Percentiles rank a stretch among this genome's conserved stretches.
phyloP scores from a whole-genome alignment of 176 grass and related monocot genomes.

The Paspalum notatum region DNA sequence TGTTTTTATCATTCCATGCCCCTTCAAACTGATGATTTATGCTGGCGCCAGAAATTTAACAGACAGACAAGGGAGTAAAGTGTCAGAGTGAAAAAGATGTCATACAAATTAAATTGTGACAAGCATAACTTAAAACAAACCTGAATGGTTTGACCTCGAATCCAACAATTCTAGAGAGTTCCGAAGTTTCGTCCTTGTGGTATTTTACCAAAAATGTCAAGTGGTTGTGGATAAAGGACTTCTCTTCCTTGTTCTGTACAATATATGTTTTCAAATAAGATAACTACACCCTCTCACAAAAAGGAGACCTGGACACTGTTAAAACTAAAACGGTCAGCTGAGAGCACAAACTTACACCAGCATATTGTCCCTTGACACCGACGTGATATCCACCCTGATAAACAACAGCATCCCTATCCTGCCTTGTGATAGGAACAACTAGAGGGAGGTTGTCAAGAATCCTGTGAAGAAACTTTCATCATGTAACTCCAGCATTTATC shows the following conservation, averaged over 20 bases:
- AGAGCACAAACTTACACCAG: slow-evolving; percentile 40
- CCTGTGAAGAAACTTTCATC: slow-evolving; percentile 18
- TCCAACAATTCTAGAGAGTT: slow-evolving; percentile 48
- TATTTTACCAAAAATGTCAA: slow-evolving; percentile 51
- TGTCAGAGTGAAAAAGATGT: neutral
- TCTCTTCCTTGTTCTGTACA: slow-evolving; percentile 49
- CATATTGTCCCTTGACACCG: slow-evolving; percentile 46
- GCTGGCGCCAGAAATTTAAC: neutral
- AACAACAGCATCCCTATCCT: slow-evolving; percentile 7
- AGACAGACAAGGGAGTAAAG: neutral
- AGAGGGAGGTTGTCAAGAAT: slow-evolving; percentile 48
- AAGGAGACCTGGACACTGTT: neutral
- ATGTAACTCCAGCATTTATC: neutral
- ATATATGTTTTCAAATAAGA: slow-evolving; percentile 28
- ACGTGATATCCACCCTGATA: slow-evolving; percentile 52
- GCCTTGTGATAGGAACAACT: slow-evolving; percentile 40
- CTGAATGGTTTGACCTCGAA: slow-evolving; percentile 45
- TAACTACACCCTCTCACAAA: neutral
- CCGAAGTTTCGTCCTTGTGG: slow-evolving; percentile 46
- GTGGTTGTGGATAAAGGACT: slow-evolving; percentile 48
- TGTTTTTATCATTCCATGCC: slow-evolving; percentile 32
- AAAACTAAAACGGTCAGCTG: neutral
- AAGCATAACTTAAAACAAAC: slow-evolving; percentile 16
- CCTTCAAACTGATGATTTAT: slow-evolving; percentile 37
- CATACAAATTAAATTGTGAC: neutral